Percentiles rank a stretch among this genome's conserved stretches.
Conservation (phyloP, 495 filamentous ascomycete genomes). For the Penicillium atrosanguineum region DNA sequence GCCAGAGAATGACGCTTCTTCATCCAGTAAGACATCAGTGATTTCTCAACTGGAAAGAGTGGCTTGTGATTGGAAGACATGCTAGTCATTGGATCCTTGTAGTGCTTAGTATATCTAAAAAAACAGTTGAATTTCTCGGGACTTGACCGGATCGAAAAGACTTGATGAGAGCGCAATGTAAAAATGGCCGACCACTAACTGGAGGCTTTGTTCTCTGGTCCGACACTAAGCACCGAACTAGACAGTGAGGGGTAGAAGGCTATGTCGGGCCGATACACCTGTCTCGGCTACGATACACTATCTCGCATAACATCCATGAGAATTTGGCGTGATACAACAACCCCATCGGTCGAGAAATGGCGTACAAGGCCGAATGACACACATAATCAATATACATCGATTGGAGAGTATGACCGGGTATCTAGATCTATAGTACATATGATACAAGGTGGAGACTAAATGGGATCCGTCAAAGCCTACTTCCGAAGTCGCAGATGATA, state of each 20-base stretch:
- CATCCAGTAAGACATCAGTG: background rate
- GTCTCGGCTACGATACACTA: background rate
- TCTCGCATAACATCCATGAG: background rate
- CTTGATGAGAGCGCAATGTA: no score
- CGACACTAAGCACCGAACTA: background rate
- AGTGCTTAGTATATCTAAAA: no score
- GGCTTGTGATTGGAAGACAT: background rate
- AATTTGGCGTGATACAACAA: background rate
- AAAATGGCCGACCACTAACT: background rate
- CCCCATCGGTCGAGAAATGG: no score
- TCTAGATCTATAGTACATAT: conserved; percentile 19
- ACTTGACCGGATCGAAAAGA: no score
- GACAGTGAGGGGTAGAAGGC: background rate
- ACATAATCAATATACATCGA: conserved; percentile 3
- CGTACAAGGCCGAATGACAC: background rate
- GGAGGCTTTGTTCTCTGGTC: background rate
- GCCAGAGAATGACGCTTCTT: background rate
- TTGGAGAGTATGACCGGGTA: conserved; percentile 18
- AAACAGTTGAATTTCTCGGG: no score
- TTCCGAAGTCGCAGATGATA: conserved; percentile 58
- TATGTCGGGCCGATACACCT: background rate
- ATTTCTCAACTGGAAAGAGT: background rate
- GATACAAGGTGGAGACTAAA: background rate
- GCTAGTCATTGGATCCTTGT: background rate
- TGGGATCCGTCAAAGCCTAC: background rate